phyloP scores from a whole-genome alignment of 371 early-diverging fungal species.

The Mucor mucedo region DNA sequence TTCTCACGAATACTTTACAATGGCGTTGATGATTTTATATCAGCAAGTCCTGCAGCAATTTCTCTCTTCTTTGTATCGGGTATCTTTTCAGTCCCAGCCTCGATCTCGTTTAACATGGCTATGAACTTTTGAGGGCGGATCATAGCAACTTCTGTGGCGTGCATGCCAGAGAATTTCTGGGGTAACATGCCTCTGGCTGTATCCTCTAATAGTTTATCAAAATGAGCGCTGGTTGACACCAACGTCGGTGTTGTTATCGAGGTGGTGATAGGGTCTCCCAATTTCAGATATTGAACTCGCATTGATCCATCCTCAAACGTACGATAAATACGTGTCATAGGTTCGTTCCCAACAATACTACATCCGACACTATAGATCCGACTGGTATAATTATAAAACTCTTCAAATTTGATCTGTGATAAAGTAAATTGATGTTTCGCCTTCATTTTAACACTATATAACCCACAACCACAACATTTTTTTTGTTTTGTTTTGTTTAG shows the following conservation, averaged over 20 bases:
- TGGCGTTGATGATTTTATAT: too few relatives aligned
- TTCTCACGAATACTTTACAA: too few relatives aligned
- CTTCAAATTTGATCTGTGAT: slow-evolving; percentile 10
- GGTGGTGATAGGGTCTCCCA: neutral
- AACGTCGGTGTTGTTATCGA: neutral
- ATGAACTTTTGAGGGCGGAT: too few relatives aligned
- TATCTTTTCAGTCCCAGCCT: too few relatives aligned
- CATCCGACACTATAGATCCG: slow-evolving; percentile 7
- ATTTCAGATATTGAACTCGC: slow-evolving; percentile 12
- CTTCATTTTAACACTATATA: neutral
- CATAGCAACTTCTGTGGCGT: too few relatives aligned
- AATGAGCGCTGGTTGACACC: neutral
- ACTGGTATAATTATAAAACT: neutral
- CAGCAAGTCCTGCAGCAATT: too few relatives aligned
- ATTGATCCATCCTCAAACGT: slow-evolving; percentile 30
- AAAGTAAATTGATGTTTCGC: slow-evolving; percentile 9
- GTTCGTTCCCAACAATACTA: neutral
- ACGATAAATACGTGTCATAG: slow-evolving; percentile 12
- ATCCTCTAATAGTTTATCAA: neutral
- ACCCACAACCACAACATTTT: neutral
- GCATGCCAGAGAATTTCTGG: too few relatives aligned
- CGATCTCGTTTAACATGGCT: too few relatives aligned
- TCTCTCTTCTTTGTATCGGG: neutral
- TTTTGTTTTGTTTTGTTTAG: slow-evolving; percentile 1
- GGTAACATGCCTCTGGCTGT: neutral